Base-by-base conservation (phyloP, 441 rosid genomes). In the Metrosideros polymorpha region DNA sequence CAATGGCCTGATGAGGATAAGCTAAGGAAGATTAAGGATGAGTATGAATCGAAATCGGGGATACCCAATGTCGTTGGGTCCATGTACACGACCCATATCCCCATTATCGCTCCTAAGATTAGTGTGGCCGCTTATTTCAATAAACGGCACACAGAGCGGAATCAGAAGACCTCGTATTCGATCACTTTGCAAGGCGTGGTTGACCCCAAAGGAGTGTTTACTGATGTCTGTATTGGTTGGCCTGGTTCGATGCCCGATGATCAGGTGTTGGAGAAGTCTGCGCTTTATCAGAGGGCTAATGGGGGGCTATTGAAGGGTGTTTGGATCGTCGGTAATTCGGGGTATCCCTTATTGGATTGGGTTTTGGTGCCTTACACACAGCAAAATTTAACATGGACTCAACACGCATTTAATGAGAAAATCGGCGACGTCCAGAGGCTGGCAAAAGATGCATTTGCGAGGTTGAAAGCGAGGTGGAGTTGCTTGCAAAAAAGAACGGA, bases 231-330 rank as follows among this genome's bases (percentile, higher is more conserved):
- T 56, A 94, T 94, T 9, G 97, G 97, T 29, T 94, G 96, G 96
- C 97, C 97, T 1, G 97, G 97, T 17, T 94, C 97, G 30, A 94
- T 94, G 97, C 88, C 91, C 35, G 96, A 94, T 86, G 96, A 94
- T 84, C 92, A 93, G 83, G 97, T 94, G 84, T 59, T 94, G n/a
- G 97, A 94, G 91, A 93, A 92, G 89, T 94, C 96, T 2, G 93
- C 95, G 75, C 85, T 94, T 75, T 89, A 89, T 55, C 94, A 94
- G 50, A 90, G 97, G 85, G 97, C 97, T 15, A 92, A 90, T 66
- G 93, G 92, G 24, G 97, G 96, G 32, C 90, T 93, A 39, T 84
- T 94, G 32, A 93, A 92, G 49, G 97, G 96, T 1, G 85, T 92
- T 84, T 94, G 97, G 97, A 92, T 94, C 25, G 94, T 93, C 32